phyloP scores from a whole-genome alignment of 768 basidiomycete genomes.

The Cyathus striatus region DNA sequence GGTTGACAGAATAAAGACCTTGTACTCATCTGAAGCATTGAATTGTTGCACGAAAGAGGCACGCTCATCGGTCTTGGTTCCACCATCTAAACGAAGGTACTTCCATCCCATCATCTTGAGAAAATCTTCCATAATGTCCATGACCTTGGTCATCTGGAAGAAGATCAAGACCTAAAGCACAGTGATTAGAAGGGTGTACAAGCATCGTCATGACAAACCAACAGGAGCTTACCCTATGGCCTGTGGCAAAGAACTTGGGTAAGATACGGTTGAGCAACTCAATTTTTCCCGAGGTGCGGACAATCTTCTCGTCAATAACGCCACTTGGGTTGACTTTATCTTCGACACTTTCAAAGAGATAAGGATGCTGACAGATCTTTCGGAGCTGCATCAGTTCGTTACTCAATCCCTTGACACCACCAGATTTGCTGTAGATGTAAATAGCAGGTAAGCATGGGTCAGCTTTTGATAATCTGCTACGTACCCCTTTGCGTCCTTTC shows the following conservation, averaged over 20 bases:
- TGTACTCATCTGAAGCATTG: conserved; percentile 84
- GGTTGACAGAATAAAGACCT: conserved; percentile 91
- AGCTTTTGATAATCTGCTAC: conserved; percentile 15
- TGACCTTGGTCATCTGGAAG: conserved; percentile 99
- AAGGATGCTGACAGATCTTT: conserved; percentile 98
- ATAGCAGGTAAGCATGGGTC: no score
- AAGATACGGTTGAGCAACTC: conserved; percentile 87
- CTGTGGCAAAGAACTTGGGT: conserved; percentile 90
- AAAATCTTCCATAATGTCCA: conserved; percentile 98
- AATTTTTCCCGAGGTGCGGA: conserved; percentile 89
- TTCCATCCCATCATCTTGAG: conserved; percentile 83
- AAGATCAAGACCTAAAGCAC: conserved; percentile 82
- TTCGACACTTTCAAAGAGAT: conserved; percentile 92
- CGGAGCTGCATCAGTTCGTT: conserved; percentile 98
- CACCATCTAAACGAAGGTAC: conserved; percentile 91
- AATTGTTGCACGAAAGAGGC: conserved; percentile 81
- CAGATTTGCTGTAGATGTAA: conserved; percentile 46
- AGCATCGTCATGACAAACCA: neutral
- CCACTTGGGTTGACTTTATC: conserved; percentile 86
- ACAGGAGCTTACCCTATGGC: conserved; percentile 66
- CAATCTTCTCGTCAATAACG: conserved; percentile 76
- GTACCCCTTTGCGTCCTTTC: conserved; percentile 70
- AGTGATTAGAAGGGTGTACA: conserved; percentile 5
- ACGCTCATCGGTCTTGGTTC: conserved; percentile 94
- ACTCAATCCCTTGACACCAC: conserved; percentile 83